Evolutionary conservation across 352 stramenopile genomes (phyloP).

Genomic region (Phytophthora aleatoria): DNA sequence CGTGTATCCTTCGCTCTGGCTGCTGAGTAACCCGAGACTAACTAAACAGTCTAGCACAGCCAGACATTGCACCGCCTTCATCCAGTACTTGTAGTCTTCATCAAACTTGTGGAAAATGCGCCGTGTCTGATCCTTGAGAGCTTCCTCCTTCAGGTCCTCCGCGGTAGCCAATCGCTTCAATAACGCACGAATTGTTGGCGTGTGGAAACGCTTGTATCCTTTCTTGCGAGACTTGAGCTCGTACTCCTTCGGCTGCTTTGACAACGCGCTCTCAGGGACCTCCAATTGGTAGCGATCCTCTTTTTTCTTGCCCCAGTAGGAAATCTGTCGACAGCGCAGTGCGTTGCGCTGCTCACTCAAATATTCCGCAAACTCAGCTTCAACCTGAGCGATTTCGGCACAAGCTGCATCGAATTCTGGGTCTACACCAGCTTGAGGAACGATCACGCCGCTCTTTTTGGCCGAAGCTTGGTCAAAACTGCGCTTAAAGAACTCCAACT

Average conservation of each 20-base stretch:
- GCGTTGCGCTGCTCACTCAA: constrained; percentile 73
- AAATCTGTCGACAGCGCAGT: constrained; percentile 85
- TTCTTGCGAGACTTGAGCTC: constrained; percentile 95
- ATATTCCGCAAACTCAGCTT: constrained; percentile 93
- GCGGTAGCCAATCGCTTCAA: constrained; percentile 76
- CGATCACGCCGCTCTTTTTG: constrained; percentile 91
- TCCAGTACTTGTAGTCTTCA: constrained; percentile 92
- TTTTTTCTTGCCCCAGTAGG: constrained; percentile 98
- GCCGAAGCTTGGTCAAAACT: constrained; percentile 96
- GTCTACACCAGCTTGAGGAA: constrained; percentile 94
- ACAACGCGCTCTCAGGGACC: constrained; percentile 81
- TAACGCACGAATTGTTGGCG: constrained; percentile 80
- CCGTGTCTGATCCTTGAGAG: constrained; percentile 89
- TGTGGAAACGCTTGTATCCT: constrained; percentile 93
- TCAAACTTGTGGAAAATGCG: constrained; percentile 98
- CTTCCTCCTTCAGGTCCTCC: constrained; percentile 82
- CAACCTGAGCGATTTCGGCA: constrained; percentile 85
- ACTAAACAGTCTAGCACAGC: constrained; percentile 96
- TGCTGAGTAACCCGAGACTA: constrained; percentile 93
- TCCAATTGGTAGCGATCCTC: constrained; percentile 94
- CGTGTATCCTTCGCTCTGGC: constrained; percentile 92
- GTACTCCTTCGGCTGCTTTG: constrained; percentile 94
- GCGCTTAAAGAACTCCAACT: constrained; percentile 95
- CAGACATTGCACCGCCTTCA: constrained; percentile 91
- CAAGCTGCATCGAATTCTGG: constrained; percentile 93